Base-by-base conservation (phyloP, 2,329 filamentous ascomycete species). In the Pseudogymnoascus sp. region DNA sequence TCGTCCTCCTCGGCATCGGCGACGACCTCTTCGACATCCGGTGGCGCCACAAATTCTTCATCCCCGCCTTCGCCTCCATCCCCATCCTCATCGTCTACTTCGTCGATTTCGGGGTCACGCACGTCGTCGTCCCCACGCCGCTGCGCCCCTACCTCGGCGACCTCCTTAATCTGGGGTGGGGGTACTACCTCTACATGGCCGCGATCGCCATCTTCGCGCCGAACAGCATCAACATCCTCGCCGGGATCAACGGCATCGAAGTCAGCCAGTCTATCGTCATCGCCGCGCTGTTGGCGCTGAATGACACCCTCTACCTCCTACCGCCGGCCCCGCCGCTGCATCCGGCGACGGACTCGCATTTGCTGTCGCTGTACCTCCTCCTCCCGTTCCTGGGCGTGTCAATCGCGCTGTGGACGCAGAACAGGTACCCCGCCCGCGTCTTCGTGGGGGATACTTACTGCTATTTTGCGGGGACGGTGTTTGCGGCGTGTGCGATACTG, bases 361-460 rank as follows among this genome's bases (percentile, higher is more conserved):
- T 99, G 44, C 96, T 99, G 81, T 96, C 92, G 9, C 86, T 97
- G 65, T 99, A 96, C 79, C 87, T 99, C 69, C 83, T 99, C 44
- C 83, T 97, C 15, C 95, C 95, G 15, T 97, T 97, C 80, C 83
- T 97, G 65, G 95, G 92, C 60, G 95, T 97, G 62, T 97, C 92
- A 7, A 77, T 89, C 61, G 95, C 95, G 8, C 82, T 99, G 15
- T 84, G 95, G 72, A 85, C 78, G 74, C 93, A 99, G 79, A 99
- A 99, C 77, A 96, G 92, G 90, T 99, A 92, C 74, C 95, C 95
- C 0, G 91, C 93, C 23, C 87, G 87, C 71, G 95, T 97, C 9
- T 99, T 99, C 72, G 93, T 97, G 9, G 95, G 95, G 63, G 95
- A 99, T 76, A 99, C 95, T 3, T 99, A 97, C 82, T 99, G 95